A percentile compares a stretch with the other conserved stretches of the same genome.
Evolutionary conservation across 2,329 filamentous ascomycete genomes (phyloP).

Genomic region (Aspergillus tamarii): DNA sequence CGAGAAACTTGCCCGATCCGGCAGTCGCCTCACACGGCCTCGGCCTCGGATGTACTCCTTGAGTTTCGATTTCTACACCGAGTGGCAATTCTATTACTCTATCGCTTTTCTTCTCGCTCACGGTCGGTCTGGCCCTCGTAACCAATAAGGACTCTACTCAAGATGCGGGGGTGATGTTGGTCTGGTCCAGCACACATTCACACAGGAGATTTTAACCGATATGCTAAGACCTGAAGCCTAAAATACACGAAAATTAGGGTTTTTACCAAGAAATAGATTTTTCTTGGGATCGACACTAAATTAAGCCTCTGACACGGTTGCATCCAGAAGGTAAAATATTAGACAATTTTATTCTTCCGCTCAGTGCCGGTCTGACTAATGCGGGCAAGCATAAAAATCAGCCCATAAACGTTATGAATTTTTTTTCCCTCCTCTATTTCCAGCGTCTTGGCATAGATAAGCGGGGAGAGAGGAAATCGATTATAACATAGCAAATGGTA

Average conservation of each 20-base stretch:
- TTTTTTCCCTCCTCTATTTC: background rate
- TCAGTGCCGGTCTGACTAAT: background rate
- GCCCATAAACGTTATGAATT: background rate
- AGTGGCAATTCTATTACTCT: background rate
- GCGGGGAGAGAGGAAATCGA: background rate
- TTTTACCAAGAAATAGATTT: background rate
- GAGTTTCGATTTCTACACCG: background rate
- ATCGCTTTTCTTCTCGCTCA: background rate
- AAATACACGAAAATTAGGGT: background rate
- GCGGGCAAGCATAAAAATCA: background rate
- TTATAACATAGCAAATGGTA: slow-evolving; percentile 6
- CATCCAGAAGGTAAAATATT: background rate
- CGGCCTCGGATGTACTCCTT: background rate
- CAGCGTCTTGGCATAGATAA: background rate
- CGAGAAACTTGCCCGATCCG: background rate
- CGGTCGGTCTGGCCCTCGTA: background rate
- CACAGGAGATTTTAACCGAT: background rate
- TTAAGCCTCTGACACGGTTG: background rate
- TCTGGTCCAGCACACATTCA: background rate
- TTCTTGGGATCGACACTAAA: background rate
- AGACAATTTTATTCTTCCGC: background rate
- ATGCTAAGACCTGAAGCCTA: background rate
- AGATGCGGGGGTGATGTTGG: background rate
- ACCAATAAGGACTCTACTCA: background rate
- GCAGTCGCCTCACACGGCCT: background rate